Conservation (phyloP, 768 basidiomycete species). For the Lactarius evosmus region DNA sequence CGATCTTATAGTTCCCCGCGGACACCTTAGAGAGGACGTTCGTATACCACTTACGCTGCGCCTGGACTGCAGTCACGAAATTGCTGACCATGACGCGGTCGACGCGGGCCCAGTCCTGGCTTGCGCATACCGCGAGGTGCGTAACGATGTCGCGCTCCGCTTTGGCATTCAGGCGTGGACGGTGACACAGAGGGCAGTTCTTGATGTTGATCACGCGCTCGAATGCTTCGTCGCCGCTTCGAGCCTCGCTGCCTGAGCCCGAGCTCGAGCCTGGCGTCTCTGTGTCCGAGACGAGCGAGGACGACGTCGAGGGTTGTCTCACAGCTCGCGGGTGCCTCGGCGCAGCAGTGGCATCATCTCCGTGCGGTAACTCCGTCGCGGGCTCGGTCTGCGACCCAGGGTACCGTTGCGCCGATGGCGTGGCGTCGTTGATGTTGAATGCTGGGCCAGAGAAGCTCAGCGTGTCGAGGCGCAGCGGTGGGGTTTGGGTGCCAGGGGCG, state of each 20-base stretch:
- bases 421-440: constrained; percentile 33
- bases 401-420: background rate
- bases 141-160: constrained; percentile 95
- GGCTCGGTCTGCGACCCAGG: constrained; percentile 1
- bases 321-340: constrained; percentile 14
- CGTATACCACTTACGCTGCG: constrained; percentile 96
- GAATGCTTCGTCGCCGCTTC: constrained; percentile 38
- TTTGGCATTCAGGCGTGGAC: constrained; percentile 78
- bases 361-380: constrained; percentile 2
- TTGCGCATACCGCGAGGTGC: constrained; percentile 94
- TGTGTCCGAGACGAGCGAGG: constrained; percentile 45
- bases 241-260: constrained; percentile 19
- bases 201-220: constrained; percentile 95
- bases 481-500: constrained; percentile 38
- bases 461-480: constrained; percentile 44
- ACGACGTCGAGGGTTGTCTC: constrained; percentile 36
- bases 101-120: constrained; percentile 86
- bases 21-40: constrained; percentile 85
- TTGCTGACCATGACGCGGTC: constrained; percentile 89
- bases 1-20: constrained; percentile 82
- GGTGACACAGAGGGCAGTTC: constrained; percentile 91
- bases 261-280: constrained; percentile 38
- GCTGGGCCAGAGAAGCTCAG: constrained; percentile 63
- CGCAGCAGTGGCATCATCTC: background rate
- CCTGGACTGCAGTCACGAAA: constrained; percentile 91